Base-by-base conservation (phyloP, 2,329 filamentous ascomycete genomes). In the Clarireedia monteithiana region DNA sequence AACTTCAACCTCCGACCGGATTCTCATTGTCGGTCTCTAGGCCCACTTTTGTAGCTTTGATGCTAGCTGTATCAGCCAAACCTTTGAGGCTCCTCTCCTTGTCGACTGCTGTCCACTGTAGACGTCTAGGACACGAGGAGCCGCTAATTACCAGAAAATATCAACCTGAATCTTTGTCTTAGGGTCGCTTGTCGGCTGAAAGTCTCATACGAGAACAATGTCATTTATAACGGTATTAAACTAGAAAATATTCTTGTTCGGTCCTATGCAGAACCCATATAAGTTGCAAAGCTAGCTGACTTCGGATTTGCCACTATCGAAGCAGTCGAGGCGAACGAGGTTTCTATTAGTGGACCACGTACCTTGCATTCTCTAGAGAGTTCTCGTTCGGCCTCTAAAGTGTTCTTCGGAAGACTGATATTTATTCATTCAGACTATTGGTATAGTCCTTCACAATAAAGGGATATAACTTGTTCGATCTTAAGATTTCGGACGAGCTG, bases 91-190 rank as follows among this genome's bases (percentile, higher is more conserved):
- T 49, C 7, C 58, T 59, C 12, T 55, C 57, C 47, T 61, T 65
- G 34, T 64, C 61, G 2, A 61, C 53, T 20, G 61, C 56, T 10
- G 61, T 61, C 63, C 62, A 65, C 48, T 58, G 57, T 10, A 65
- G 53, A 44, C 62, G 58, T 48, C 57, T 63, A 34, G 48, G 44
- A 15, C 57, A 36, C 14, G 47, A 30, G 15, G 26, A 34, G 27
- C 6, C 27, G 27, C 6, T 24, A 15, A 24, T 39, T 53, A 38
- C 20, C 38, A 9, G 26, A 36, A 9, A 23, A 24, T 1, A 14
- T 47, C 30, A 48, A 36, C 23, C 14, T 27, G 10, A 27, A 46
- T n/a, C n/a, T 53, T 12, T 46, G 40, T 23, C 50, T 53, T 10
- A 40, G 42, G 9, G 44, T 47, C 2, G 42, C 40, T 34, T n/a